Conservation (phyloP, 2,329 filamentous ascomycete genomes). For the Paraphoma sp. region DNA sequence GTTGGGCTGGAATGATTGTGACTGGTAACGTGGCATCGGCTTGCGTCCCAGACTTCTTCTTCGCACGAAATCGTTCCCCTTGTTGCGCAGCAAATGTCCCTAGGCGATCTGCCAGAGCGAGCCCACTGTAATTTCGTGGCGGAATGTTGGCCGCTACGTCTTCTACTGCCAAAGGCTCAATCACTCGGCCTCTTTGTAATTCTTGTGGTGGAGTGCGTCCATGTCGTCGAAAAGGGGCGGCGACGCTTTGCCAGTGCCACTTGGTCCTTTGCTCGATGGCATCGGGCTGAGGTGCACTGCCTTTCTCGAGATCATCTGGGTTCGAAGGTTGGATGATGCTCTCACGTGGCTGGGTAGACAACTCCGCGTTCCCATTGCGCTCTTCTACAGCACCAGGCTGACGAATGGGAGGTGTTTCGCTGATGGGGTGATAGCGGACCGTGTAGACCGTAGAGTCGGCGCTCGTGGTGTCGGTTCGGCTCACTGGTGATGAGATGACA, state of each 20-base stretch:
- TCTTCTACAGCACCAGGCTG: slow-evolving; percentile 24
- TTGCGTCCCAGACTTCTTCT: slow-evolving; percentile 40
- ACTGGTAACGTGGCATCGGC: slow-evolving; percentile 58
- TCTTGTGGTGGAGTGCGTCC: slow-evolving; percentile 66
- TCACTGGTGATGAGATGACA: slow-evolving; percentile 62
- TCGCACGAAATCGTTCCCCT: slow-evolving; percentile 52
- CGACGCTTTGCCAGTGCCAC: slow-evolving; percentile 58
- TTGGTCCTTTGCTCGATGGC: slow-evolving; percentile 20
- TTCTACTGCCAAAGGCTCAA: slow-evolving; percentile 49
- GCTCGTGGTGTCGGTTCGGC: slow-evolving; percentile 66
- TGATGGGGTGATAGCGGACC: slow-evolving; percentile 65
- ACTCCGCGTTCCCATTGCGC: slow-evolving; percentile 2
- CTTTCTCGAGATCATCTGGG: slow-evolving; percentile 40
- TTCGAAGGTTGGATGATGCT: slow-evolving; percentile 13
- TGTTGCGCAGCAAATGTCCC: slow-evolving; percentile 59
- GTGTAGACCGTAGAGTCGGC: slow-evolving; percentile 70
- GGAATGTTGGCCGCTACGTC: slow-evolving; percentile 44
- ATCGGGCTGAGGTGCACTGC: slow-evolving; percentile 22
- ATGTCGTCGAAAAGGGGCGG: slow-evolving; percentile 65
- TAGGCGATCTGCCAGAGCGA: slow-evolving; percentile 53
- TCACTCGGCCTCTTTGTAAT: slow-evolving; percentile 63
- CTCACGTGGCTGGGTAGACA: slow-evolving; percentile 5
- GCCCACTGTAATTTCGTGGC: slow-evolving; percentile 52
- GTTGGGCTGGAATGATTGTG: slow-evolving; percentile 67
- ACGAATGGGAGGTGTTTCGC: slow-evolving; percentile 46